phyloP scores from a whole-genome alignment of 805 yeast species.

The Vanderwaltozyma yarrowii region DNA sequence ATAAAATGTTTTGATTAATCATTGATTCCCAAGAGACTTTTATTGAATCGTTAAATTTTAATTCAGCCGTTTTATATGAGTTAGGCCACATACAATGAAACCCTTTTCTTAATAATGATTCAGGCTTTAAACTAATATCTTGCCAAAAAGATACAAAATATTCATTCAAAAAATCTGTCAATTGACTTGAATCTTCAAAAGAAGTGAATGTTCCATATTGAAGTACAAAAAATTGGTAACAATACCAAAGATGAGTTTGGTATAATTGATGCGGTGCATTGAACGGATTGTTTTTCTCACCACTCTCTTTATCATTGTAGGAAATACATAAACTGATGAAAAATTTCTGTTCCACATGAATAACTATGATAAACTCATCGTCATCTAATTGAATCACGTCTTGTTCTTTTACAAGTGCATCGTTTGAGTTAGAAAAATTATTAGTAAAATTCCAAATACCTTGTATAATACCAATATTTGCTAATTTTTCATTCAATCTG shows the following conservation, averaged over 20 bases:
- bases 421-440: constrained; percentile 8
- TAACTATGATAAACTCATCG: constrained; percentile 19
- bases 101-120: constrained; percentile 14
- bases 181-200: constrained; percentile 10
- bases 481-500: constrained; percentile 27
- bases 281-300: constrained; percentile 5
- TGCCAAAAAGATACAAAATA: constrained; percentile 25
- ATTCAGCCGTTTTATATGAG: constrained; percentile 18
- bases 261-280: constrained; percentile 22
- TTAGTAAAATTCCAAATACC: constrained; percentile 28
- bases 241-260: constrained; percentile 17
- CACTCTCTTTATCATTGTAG: constrained; percentile 6
- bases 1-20: constrained; percentile 18
- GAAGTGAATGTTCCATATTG: constrained; percentile 17
- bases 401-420: constrained; percentile 6
- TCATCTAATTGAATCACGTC: constrained; percentile 25
- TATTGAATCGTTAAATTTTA: constrained; percentile 5
- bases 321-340: constrained; percentile 20
- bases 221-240: constrained; percentile 20
- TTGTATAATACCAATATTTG: constrained; percentile 35
- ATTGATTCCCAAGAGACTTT: constrained; percentile 22
- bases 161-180: constrained; percentile 24
- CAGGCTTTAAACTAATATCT: constrained; percentile 19
- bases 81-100: constrained; percentile 17
- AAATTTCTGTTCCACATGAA: constrained; percentile 23